Evolutionary conservation across 176 grass and related monocot species (phyloP).

Genomic region (Zea luxurians): DNA sequence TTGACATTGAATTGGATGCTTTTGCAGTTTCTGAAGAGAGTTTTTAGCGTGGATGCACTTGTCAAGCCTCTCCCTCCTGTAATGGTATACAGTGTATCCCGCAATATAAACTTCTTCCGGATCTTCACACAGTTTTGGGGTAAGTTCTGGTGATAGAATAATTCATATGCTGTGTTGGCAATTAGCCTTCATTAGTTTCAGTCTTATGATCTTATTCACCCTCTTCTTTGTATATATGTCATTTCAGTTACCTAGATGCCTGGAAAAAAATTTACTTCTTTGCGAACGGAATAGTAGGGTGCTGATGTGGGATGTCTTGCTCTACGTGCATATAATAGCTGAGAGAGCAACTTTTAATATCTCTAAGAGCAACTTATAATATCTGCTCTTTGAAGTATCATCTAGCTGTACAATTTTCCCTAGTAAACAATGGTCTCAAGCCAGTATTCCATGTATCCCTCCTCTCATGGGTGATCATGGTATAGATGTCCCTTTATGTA

Average conservation of each 20-base stretch:
- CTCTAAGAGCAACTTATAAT: conserved; percentile 2
- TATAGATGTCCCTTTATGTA: no score
- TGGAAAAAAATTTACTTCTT: no score
- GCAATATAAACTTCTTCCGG: conserved; percentile 73
- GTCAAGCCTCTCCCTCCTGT: conserved; percentile 96
- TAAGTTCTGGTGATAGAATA: conserved; percentile 49
- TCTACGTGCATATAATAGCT: no score
- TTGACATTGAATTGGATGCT: conserved; percentile 28
- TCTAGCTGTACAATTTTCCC: neutral
- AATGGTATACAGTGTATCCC: conserved; percentile 87
- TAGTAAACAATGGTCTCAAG: conserved; percentile 5
- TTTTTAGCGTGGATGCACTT: conserved; percentile 86
- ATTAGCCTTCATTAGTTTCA: no score
- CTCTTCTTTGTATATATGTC: no score
- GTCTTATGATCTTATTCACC: no score
- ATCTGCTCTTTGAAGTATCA: neutral
- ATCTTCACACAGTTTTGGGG: conserved; percentile 99
- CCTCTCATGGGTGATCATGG: neutral
- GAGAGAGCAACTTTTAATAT: no score
- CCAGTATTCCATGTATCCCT: neutral
- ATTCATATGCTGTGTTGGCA: conserved; percentile 28
- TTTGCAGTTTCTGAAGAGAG: conserved; percentile 83
- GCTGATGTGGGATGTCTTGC: no score
- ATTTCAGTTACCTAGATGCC: no score
- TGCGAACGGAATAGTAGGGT: no score